These are phyloP conservation scores for Ceratocystis lukuohia DNA, from an alignment of 2,329 filamentous ascomycete species.

Conservation along the genomic window DNA sequence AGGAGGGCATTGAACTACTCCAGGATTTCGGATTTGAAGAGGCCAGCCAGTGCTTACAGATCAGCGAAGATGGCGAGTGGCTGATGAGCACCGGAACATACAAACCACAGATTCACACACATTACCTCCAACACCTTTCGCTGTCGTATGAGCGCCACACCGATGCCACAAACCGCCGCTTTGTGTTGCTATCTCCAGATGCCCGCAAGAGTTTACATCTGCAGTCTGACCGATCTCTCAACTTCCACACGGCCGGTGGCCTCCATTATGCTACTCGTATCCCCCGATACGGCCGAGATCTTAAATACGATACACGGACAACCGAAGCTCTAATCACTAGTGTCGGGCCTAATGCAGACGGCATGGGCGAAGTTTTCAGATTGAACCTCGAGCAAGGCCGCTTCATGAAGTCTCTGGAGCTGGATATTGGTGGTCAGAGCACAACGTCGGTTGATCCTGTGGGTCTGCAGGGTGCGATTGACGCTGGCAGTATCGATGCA, in stretches of 20 bases:
- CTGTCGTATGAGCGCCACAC: conserved; percentile 92
- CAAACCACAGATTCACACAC: conserved; percentile 75
- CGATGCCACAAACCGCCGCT: conserved; percentile 79
- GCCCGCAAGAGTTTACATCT: conserved; percentile 91
- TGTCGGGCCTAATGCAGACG: conserved; percentile 74
- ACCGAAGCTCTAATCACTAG: conserved; percentile 79
- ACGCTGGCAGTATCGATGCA: conserved; percentile 74
- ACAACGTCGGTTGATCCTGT: conserved; percentile 38
- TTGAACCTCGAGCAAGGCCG: conserved; percentile 83
- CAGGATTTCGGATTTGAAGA: conserved; percentile 98
- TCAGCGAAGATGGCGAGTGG: conserved; percentile 95
- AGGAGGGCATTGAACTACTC: conserved; percentile 86
- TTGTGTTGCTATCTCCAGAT: conserved; percentile 75
- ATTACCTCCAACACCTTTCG: conserved; percentile 83
- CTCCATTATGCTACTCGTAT: conserved; percentile 82
- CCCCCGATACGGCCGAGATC: conserved; percentile 80
- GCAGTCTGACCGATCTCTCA: conserved; percentile 78
- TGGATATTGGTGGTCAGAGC: conserved; percentile 70
- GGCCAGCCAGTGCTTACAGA: conserved; percentile 75
- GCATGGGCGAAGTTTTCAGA: conserved; percentile 81
- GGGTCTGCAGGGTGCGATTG: conserved; percentile 74
- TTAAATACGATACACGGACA: conserved; percentile 68
- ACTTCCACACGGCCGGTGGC: conserved; percentile 82
- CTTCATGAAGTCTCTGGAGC: conserved; percentile 87
- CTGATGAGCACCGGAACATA: conserved; percentile 82